phyloP scores from a whole-genome alignment of 2,329 filamentous ascomycete species.

The Cladophialophora psammophila region DNA sequence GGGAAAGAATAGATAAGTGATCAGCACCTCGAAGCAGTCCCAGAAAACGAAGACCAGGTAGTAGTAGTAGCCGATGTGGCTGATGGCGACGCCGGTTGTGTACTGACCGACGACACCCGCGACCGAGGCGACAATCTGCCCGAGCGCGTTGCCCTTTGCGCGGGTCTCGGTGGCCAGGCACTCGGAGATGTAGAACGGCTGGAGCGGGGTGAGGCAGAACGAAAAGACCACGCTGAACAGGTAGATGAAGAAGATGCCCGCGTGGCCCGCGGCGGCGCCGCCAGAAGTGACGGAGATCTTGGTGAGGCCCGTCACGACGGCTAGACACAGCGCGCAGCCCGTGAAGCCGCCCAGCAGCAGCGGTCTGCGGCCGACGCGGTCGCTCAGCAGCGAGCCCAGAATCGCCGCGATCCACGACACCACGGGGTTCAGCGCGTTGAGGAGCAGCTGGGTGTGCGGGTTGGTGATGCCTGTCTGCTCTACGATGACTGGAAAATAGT shows the following conservation, averaged over 20 bases:
- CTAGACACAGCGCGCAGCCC: background rate
- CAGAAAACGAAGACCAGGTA: slow-evolving; percentile 5
- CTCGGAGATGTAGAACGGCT: slow-evolving; percentile 5
- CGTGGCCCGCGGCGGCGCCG: background rate
- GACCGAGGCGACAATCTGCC: slow-evolving; percentile 2
- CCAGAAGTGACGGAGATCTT: background rate
- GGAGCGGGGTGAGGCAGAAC: background rate
- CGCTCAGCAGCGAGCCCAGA: background rate
- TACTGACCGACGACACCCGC: background rate
- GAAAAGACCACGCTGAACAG: slow-evolving; percentile 6
- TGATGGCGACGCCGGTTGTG: background rate
- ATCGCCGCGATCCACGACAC: slow-evolving; percentile 3
- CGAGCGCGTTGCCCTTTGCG: slow-evolving; percentile 6
- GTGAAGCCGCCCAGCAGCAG: slow-evolving; percentile 1
- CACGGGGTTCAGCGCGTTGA: slow-evolving; percentile 10
- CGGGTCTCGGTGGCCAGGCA: slow-evolving; percentile 1
- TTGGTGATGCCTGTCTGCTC: slow-evolving; percentile 13
- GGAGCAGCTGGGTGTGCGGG: slow-evolving; percentile 9
- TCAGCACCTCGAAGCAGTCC: slow-evolving; percentile 2
- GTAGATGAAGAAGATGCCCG: slow-evolving; percentile 11
- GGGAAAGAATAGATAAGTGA: slow-evolving; percentile 4
- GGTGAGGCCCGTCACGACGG: slow-evolving; percentile 2
- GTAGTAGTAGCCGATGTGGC: slow-evolving; percentile 9
- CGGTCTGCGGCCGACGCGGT: background rate
- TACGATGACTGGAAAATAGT: slow-evolving; percentile 20